phyloP scores from a whole-genome alignment of 2,329 filamentous ascomycete genomes.

The Cladosporium sphaerospermum region DNA sequence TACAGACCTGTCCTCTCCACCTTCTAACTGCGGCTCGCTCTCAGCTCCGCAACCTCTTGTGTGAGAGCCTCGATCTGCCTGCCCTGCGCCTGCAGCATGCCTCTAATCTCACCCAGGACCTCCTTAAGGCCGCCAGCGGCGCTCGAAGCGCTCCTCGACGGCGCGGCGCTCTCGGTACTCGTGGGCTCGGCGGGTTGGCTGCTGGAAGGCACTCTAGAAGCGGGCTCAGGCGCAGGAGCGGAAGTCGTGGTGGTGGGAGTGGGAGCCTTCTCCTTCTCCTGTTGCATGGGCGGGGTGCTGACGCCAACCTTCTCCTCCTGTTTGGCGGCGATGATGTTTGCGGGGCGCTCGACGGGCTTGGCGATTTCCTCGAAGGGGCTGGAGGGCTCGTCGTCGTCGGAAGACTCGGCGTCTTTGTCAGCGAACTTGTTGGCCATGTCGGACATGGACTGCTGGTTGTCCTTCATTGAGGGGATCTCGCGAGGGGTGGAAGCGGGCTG shows the following conservation, averaged over 20 bases:
- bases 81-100: constrained; percentile 68
- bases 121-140: constrained; percentile 53
- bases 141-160: constrained; percentile 36
- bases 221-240: constrained; percentile 22
- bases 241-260: constrained; percentile 18
- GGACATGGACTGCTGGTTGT: constrained; percentile 82
- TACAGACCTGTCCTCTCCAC: too few relatives aligned
- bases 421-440: constrained; percentile 81
- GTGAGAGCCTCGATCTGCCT: constrained; percentile 72
- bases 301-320: constrained; percentile 36
- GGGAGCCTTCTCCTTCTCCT: not conserved
- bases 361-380: constrained; percentile 84
- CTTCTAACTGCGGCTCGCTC: too few relatives aligned
- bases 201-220: constrained; percentile 9
- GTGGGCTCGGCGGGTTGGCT: constrained; percentile 4
- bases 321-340: constrained; percentile 25
- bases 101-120: constrained; percentile 70
- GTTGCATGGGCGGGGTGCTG: constrained; percentile 27
- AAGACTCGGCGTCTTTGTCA: constrained; percentile 60
- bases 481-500: constrained; percentile 38
- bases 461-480: constrained; percentile 62
- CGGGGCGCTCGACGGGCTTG: constrained; percentile 62
- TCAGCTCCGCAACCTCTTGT: constrained; percentile 69
- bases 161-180: constrained; percentile 18
- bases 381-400: constrained; percentile 52